A percentile compares a stretch with the other conserved stretches of the same genome.
Evolutionary conservation across 306 rosid genomes (phyloP).

Genomic region (Cicer yamashitae): DNA sequence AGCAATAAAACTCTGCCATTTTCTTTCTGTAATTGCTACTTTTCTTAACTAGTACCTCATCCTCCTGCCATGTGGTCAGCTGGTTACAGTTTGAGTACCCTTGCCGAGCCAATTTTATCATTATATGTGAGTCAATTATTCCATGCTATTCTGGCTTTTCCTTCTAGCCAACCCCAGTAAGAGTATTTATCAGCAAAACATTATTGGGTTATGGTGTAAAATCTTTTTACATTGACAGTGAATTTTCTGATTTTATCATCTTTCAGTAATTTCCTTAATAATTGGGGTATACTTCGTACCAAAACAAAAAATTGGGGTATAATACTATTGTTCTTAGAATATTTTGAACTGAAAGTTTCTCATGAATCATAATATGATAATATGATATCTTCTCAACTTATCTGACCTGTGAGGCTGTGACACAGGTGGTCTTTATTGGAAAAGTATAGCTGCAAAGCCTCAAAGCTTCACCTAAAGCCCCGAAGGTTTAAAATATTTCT

Average conservation of each 20-base stretch:
- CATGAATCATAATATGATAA: slow-evolving; percentile 39
- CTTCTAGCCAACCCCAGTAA: slow-evolving; percentile 4
- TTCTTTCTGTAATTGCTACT: slow-evolving; percentile 7
- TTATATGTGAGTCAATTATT: neutral
- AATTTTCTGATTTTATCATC: slow-evolving; percentile 31
- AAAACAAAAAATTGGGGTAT: slow-evolving; percentile 8
- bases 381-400: slow-evolving; percentile 39
- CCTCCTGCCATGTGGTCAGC: slow-evolving; percentile 19
- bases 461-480: slow-evolving; percentile 97
- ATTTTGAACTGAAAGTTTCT: slow-evolving; percentile 34
- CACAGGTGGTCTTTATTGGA: slow-evolving; percentile 98
- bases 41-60: neutral
- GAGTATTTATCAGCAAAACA: slow-evolving; percentile 14
- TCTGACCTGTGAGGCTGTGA: slow-evolving; percentile 39
- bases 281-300: neutral
- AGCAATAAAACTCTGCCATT: slow-evolving; percentile 6
- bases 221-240: slow-evolving; percentile 4
- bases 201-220: slow-evolving; percentile 22
- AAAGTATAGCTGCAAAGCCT: slow-evolving; percentile 97
- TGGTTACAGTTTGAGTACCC: slow-evolving; percentile 15
- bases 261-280: slow-evolving; percentile 23
- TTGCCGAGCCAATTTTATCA: slow-evolving; percentile 2
- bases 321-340: neutral
- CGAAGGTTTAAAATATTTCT: slow-evolving; percentile 90
- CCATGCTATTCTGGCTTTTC: slow-evolving; percentile 11